Evolutionary conservation across 164 flowering plant species (phyloP).

Genomic region (Cinnamomum micranthum): DNA sequence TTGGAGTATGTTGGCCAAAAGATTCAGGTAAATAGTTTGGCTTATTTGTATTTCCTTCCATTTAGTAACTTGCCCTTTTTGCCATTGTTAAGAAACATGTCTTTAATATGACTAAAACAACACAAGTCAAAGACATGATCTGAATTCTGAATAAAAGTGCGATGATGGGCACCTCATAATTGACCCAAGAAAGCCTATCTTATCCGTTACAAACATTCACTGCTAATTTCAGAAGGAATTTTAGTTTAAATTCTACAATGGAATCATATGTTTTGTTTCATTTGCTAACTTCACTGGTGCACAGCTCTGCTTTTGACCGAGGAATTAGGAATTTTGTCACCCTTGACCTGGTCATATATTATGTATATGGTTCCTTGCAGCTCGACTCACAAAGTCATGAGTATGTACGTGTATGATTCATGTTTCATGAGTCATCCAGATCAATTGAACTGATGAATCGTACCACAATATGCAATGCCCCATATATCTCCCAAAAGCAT

Average conservation of each 20-base stretch:
- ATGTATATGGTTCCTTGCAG: too few species aligned
- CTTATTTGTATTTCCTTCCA: neutral
- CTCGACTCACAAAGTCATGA: neutral
- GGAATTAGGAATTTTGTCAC: neutral
- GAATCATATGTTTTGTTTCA: neutral
- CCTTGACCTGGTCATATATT: neutral
- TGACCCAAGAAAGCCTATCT: neutral
- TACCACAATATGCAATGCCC: neutral
- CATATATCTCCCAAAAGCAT: neutral
- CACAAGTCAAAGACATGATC: neutral
- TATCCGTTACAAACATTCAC: too few species aligned
- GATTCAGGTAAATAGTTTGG: constrained; percentile 61
- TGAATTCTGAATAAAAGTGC: too few species aligned
- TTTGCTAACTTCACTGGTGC: neutral
- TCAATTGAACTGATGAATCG: neutral
- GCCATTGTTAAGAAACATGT: neutral
- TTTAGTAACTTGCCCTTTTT: neutral
- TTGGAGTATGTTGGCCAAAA: constrained; percentile 96
- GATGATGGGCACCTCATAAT: too few species aligned
- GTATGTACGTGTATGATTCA: neutral
- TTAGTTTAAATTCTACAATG: neutral
- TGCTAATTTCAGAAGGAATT: neutral
- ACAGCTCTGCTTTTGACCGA: neutral
- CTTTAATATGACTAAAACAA: neutral
- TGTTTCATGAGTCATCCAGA: neutral